Evolutionary conservation across 2,329 filamentous ascomycete species (phyloP).

Genomic region (Ceratocystis destructans): DNA sequence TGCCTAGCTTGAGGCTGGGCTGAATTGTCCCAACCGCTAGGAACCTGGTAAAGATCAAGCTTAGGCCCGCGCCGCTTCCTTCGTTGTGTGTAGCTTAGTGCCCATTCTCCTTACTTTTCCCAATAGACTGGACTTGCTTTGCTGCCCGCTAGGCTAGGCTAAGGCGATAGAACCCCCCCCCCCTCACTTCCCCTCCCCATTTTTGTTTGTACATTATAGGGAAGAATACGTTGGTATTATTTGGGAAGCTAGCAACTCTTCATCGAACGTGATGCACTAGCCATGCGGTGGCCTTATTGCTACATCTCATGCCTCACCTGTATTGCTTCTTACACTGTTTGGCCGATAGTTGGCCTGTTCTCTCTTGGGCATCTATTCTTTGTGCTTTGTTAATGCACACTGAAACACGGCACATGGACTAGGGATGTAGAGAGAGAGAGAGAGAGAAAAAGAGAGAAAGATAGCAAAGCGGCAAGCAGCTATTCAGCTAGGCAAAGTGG

Average conservation of each 20-base stretch:
- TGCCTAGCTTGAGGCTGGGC: neutral
- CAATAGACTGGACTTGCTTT: neutral
- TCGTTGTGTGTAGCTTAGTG: neutral
- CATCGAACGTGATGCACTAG: slow-evolving; percentile 1
- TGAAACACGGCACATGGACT: slow-evolving; percentile 1
- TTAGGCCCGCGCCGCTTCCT: slow-evolving; percentile 7
- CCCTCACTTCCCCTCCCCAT: neutral
- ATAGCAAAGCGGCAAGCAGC: neutral
- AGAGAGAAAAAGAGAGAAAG: neutral
- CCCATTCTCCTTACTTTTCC: neutral
- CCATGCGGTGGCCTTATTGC: neutral
- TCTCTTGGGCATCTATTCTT: slow-evolving; percentile 5
- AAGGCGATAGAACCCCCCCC: neutral
- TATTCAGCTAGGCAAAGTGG: neutral
- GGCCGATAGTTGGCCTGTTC: slow-evolving; percentile 7
- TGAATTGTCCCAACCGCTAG: neutral
- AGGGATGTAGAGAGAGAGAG: neutral
- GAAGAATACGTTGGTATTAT: neutral
- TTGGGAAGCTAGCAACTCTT: neutral
- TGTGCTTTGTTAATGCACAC: slow-evolving; percentile 3
- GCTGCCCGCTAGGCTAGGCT: neutral
- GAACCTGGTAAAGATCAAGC: neutral
- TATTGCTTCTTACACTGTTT: neutral
- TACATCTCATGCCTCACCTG: neutral
- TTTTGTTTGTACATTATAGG: neutral